phyloP scores from a whole-genome alignment of 352 stramenopile genomes.

The Phytophthora cajani region DNA sequence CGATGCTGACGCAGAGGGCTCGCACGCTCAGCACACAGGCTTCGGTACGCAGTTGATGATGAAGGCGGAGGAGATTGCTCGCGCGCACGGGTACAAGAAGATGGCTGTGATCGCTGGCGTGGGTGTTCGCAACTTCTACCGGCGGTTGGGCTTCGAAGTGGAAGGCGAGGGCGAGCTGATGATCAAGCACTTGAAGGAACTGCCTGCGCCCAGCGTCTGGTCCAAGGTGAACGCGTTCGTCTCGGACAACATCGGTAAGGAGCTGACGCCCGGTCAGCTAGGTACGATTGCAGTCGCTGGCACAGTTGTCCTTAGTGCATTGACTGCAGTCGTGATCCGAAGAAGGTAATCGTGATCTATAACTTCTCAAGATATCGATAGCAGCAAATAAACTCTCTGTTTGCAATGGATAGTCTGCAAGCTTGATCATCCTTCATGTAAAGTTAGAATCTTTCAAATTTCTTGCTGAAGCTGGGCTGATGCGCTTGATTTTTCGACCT shows the following conservation, averaged over 20 bases:
- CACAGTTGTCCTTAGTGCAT: slow-evolving; percentile 10
- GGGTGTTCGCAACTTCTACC: slow-evolving; percentile 93
- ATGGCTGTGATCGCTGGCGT: slow-evolving; percentile 91
- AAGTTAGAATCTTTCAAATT: no score
- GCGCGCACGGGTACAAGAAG: slow-evolving; percentile 74
- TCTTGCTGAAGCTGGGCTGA: no score
- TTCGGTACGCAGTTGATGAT: slow-evolving; percentile 90
- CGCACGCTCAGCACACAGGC: slow-evolving; percentile 87
- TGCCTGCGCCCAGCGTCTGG: slow-evolving; percentile 12
- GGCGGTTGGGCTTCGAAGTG: slow-evolving; percentile 87
- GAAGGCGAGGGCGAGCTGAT: slow-evolving; percentile 87
- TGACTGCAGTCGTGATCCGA: slow-evolving; percentile 18
- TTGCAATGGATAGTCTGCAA: neutral
- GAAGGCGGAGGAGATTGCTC: slow-evolving; percentile 83
- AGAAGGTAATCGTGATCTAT: slow-evolving; percentile 20
- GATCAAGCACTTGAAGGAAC: slow-evolving; percentile 77
- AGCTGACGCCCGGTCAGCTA: slow-evolving; percentile 11
- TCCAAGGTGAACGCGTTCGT: slow-evolving; percentile 25
- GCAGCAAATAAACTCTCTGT: neutral
- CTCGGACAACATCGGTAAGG: slow-evolving; percentile 5
- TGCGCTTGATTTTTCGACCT: no score
- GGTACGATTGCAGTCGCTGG: slow-evolving; percentile 13
- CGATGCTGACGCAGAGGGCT: slow-evolving; percentile 35
- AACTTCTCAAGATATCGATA: neutral
- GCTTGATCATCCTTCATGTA: no score